Percentiles rank a stretch among this genome's conserved stretches.
Evolutionary conservation across 768 basidiomycete species (phyloP).

Genomic region (Lanmaoa rubissima): DNA sequence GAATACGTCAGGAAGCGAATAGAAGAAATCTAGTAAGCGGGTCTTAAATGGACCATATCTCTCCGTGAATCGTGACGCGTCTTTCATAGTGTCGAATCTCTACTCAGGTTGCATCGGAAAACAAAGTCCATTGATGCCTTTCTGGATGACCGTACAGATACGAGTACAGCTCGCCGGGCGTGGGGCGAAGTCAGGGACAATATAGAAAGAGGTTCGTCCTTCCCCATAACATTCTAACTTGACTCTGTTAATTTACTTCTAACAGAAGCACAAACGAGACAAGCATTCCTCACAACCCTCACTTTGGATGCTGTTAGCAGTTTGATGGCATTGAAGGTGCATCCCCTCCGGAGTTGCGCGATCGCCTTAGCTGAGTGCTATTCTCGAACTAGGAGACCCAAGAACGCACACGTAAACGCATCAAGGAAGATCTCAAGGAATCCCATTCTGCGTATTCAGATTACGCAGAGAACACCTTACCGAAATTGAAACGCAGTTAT

Average conservation of each 20-base stretch:
- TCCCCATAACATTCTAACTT: neutral
- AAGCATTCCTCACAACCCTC: conserved; percentile 74
- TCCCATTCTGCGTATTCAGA: conserved; percentile 77
- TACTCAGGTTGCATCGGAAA: conserved; percentile 71
- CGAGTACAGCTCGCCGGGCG: conserved; percentile 62
- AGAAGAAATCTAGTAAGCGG: conserved; percentile 78
- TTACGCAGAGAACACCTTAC: conserved; percentile 75
- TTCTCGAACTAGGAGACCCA: conserved; percentile 67
- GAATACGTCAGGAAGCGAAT: conserved; percentile 60
- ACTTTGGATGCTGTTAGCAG: conserved; percentile 71
- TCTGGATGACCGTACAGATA: conserved; percentile 69
- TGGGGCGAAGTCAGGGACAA: conserved; percentile 88
- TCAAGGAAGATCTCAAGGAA: conserved; percentile 87
- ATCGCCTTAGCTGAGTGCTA: neutral
- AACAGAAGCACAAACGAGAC: conserved; percentile 77
- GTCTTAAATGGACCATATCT: neutral
- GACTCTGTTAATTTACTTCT: conserved; percentile 4
- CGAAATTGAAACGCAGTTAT: conserved; percentile 77
- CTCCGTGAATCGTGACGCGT: conserved; percentile 3
- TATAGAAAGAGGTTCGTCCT: conserved; percentile 66
- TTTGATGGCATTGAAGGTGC: conserved; percentile 64
- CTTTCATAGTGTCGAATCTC: conserved; percentile 61
- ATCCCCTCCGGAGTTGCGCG: neutral
- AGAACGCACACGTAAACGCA: conserved; percentile 86
- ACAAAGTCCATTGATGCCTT: conserved; percentile 65